Base-by-base conservation (phyloP, 2,329 filamentous ascomycete species). In the Aspergillus clavatus region DNA sequence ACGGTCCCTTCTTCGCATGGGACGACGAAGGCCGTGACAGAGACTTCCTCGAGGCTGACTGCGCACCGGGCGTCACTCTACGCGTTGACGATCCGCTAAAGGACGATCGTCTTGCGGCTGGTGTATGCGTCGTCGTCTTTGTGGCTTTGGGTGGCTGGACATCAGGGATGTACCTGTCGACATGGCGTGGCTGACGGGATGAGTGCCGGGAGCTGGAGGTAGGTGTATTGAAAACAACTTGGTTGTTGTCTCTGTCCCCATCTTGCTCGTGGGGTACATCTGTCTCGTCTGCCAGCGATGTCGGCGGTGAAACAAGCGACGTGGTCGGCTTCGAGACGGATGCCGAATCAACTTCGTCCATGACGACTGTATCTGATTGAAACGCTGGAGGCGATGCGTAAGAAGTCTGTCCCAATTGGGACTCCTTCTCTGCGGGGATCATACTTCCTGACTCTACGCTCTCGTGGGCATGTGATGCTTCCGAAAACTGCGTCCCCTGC, bases 251-350 rank as follows among this genome's bases (percentile, higher is more conserved):
- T 19, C 58, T 58, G 38, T 64, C 61, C n/a, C 61, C 58, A 37
- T 63, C 48, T 11, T 66, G 57, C 3, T 66, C 61, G 28, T 60
- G 59, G 14, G 56, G 47, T 22, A 62, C 58, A 40, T 70, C 69
- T 43, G 59, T 61, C 45, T 72, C 69, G 42, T 71, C 70, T 33
- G 61, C 66, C 45, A 71, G 61, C 18, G 70, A 72, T 19, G 68
- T 72, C 11, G 70, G 71, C 16, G 71, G 71, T 2, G 71, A 73
- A 10, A 72, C 70, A 36, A 73, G 57, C 11, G 67, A 66, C 31
- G 62, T 62, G 16, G 62, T 57, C 5, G 67, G 62, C 38, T 67
- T 61, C 1, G 63, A 51, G 22, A 60, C 52, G 35, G 59, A 55
- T 19, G 60, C 36, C 3, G 62, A 40, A 16, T 56, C 54, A 18